Conservation (phyloP, 2,329 filamentous ascomycete genomes). For the Fusarium compactum region DNA sequence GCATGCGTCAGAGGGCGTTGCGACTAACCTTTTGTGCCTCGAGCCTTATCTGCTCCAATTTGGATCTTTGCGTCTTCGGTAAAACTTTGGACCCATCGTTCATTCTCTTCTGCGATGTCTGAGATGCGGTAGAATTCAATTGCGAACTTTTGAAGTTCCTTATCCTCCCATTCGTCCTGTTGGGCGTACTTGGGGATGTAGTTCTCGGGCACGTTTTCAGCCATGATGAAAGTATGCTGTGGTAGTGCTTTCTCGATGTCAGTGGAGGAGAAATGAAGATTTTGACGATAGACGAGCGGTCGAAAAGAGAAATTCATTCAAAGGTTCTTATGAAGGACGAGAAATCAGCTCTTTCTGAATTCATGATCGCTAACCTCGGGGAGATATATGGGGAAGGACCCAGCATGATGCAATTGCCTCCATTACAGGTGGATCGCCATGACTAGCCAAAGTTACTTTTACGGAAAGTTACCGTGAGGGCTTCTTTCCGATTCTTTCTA, state of each 20-base stretch:
- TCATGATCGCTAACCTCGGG: constrained; percentile 16
- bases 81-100: constrained; percentile 60
- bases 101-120: constrained; percentile 56
- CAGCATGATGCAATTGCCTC: constrained; percentile 37
- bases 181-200: constrained; percentile 52
- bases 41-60: constrained; percentile 56
- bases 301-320: neutral
- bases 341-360: constrained; percentile 11
- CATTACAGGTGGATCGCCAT: constrained; percentile 30
- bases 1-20: constrained; percentile 7
- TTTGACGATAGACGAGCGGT: neutral
- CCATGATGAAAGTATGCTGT: constrained; percentile 22
- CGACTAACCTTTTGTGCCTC: constrained; percentile 52
- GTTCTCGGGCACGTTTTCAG: constrained; percentile 39
- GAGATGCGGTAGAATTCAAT: constrained; percentile 59
- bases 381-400: constrained; percentile 30
- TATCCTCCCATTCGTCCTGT: constrained; percentile 48
- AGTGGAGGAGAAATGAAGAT: neutral
- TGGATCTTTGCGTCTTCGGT: constrained; percentile 56
- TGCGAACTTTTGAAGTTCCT: constrained; percentile 55
- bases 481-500: constrained; percentile 29
- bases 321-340: neutral
- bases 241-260: neutral
- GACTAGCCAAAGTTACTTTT: constrained; percentile 30
- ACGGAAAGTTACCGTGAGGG: constrained; percentile 23